Percentiles rank a stretch among this genome's conserved stretches.
These are phyloP conservation scores for Psilocybe sp. DNA, from an alignment of 768 basidiomycete genomes.

Conservation along the genomic window DNA sequence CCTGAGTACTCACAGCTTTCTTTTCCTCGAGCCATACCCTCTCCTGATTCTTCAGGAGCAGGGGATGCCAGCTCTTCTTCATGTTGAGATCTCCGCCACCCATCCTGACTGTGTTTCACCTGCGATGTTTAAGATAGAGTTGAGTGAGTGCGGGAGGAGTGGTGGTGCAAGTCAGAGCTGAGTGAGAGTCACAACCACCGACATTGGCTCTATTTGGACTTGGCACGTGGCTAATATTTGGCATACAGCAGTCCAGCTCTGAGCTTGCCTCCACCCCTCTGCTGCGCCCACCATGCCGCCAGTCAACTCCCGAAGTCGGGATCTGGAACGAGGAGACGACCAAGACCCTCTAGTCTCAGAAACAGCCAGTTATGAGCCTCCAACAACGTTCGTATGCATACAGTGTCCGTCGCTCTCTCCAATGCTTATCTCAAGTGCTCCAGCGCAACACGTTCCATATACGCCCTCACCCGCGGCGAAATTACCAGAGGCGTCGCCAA, in stretches of 20 bases:
- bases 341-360: conserved; percentile 26
- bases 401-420: conserved; percentile 6
- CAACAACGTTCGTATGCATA: conserved; percentile 24
- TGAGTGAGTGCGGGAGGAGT: neutral
- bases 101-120: conserved; percentile 60
- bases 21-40: conserved; percentile 99
- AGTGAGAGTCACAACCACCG: neutral
- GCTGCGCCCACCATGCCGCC: conserved; percentile 1
- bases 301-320: conserved; percentile 30
- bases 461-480: conserved; percentile 79
- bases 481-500: conserved; percentile 85
- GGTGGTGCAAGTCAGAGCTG: neutral
- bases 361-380: conserved; percentile 12
- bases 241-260: neutral
- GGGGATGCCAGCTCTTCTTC: conserved; percentile 99
- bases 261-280: neutral
- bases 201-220: conserved; percentile 2
- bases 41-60: conserved; percentile 97
- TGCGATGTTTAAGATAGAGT: neutral
- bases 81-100: conserved; percentile 98
- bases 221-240: neutral
- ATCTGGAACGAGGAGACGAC: conserved; percentile 29
- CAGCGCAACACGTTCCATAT: conserved; percentile 79
- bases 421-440: conserved; percentile 15
- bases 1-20: conserved; percentile 68